These are phyloP conservation scores for Daldinia decipiens DNA, from an alignment of 495 filamentous ascomycete species.

Conservation along the genomic window DNA sequence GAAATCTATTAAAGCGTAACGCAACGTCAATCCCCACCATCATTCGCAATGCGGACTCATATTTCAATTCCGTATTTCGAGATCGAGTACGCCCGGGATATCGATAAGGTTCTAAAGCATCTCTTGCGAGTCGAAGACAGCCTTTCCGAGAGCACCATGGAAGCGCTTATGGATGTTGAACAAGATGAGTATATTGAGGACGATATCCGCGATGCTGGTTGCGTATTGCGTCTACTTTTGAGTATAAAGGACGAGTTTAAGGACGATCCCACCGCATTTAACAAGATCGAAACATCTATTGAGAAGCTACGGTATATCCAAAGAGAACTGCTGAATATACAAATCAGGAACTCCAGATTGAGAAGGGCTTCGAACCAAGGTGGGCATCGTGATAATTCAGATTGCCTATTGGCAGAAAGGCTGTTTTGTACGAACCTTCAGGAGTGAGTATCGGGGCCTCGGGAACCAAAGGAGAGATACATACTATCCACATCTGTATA, in stretches of 20 bases:
- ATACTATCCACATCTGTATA: no score
- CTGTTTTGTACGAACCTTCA: no score
- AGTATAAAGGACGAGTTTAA: background rate
- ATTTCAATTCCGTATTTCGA: background rate
- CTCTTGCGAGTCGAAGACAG: background rate
- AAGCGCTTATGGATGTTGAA: background rate
- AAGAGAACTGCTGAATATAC: background rate
- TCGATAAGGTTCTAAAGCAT: background rate
- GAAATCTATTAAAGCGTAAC: background rate
- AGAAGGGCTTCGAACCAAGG: background rate
- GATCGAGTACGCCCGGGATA: background rate
- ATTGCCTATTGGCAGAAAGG: no score
- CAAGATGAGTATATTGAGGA: background rate
- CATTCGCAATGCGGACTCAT: background rate
- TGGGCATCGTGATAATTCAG: no score
- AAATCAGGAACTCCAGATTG: background rate
- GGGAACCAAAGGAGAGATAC: no score
- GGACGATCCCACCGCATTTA: background rate
- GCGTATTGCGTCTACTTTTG: background rate
- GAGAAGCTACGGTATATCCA: background rate
- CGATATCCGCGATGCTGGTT: background rate
- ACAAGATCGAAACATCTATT: background rate
- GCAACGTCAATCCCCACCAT: background rate
- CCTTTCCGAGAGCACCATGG: background rate
- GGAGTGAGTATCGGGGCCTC: no score